Base-by-base conservation (phyloP, 148 eudicot genomes). In the Heliamphora exappendiculata region DNA sequence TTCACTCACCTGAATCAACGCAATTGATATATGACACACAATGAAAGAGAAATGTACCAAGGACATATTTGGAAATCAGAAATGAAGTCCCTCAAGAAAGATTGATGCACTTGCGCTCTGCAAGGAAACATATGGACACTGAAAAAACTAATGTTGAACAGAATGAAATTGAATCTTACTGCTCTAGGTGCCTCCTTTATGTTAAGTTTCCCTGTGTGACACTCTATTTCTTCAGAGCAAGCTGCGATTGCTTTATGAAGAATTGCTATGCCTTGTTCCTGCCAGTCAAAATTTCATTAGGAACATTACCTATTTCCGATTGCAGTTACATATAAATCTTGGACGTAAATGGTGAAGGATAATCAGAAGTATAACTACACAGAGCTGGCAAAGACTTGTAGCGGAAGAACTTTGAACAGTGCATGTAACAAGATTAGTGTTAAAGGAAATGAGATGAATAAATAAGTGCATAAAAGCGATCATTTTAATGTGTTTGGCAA, bases 181-280 rank as follows among this genome's bases (percentile, higher is more conserved):
- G 97, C 90, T 91, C 99, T 86, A 59, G 99, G 87, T n/a, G 91
- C 88, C 80, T 93, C 97, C 85, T 93, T 96, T 70, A 93, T 87
- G n/a, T 68, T 55, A 47, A 96, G 92, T 76, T 93, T 96, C 73
- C 98, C 99, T 74, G 91, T 92, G 83, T 91, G 93, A 24, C 78
- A 88, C 60, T 89, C 99, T 45, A 95, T 89, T 84, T 81, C 90
- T 77, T 83, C 84, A 9, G 90, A 85, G 85, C 97, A 93, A 44
- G 91, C 96, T 57, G 70, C 85, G 58, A 95, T 91, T 39, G 99
- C 99, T 76, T 88, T 86, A 79, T 63, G 86, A 74, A 95, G 96
- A 77, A 87, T 79, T 70, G 89, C 65, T 74, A 95, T 91, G 50
- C 99, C 99, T 95, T 95, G 94, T 49, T 92, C 99, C 99, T 92